Base-by-base conservation (phyloP, 164 flowering plant species). In the Umbellularia californica region DNA sequence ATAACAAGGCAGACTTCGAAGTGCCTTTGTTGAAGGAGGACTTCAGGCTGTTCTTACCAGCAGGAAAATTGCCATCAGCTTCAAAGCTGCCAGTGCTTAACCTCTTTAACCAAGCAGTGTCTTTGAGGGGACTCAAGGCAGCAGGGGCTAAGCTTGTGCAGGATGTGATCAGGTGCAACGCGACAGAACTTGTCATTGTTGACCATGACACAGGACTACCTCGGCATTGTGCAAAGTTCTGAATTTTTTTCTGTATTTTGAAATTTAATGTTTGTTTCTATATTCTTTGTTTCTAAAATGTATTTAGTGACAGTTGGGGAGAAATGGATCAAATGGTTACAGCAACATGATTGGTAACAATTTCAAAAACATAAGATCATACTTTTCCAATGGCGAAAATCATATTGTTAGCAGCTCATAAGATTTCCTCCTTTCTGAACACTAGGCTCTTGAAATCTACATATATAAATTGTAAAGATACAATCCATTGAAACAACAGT, bases 141-240 rank as follows among this genome's bases (percentile, higher is more conserved):
- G 98, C 99, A 0, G 98, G 98, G 13, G 96, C 97, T 0, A 93
- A 91, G 89, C 63, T 95, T 69, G 82, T 88, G 5, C 95, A 91
- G 82, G 99, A 93, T 74, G 99, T 95, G 64, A 77, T 95, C 1
- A 19, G 65, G 13, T 95, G 99, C 84, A 74, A 82, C 74, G 81
- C 77, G 14, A 83, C 95, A 0, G 98, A 91, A 80, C 65, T 87
- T 14, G 97, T 93, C 1, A 41, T 70, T 5, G 98, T 91, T 3
- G 83, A 93, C 82, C 95, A 90, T 75, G 85, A 78, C 5, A 92
- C 98, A 0, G 99, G 99, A 1, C 75, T 92, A 71, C 99, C 99
- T 19, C 35, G 69, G 17, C 84, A 69, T 13, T 95, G 99, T 75
- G 85, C 84, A 5, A 87, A 74, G 74, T 90, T 93, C 89, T 88